A percentile compares a stretch with the other conserved stretches of the same genome.
These are phyloP conservation scores for Escallonia rubra DNA, from an alignment of 129 eudicot genomes.

Conservation along the genomic window DNA sequence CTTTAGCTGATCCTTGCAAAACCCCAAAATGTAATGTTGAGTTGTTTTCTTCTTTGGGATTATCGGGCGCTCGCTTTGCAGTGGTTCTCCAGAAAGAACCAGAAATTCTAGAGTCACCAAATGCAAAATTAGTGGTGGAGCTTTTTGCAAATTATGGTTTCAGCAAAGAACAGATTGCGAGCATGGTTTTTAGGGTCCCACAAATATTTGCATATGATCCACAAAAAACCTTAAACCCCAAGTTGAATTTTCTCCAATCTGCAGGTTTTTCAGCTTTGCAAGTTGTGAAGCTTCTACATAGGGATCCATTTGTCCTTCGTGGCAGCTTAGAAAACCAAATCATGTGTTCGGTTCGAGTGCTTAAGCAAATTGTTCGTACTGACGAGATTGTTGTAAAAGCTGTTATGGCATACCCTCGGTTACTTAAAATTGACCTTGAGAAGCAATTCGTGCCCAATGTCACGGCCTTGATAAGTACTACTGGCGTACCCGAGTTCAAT, in stretches of 20 bases:
- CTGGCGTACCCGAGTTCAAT: conserved; percentile 1
- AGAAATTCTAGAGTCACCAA: background rate
- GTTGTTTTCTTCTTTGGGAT: background rate
- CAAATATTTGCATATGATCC: background rate
- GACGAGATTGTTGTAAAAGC: conserved; percentile 3
- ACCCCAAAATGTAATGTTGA: conserved; percentile 13
- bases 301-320: background rate
- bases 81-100: background rate
- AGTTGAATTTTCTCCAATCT: conserved; percentile 3
- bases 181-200: background rate
- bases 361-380: background rate
- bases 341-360: background rate
- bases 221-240: background rate
- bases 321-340: conserved; percentile 8
- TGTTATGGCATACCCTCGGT: background rate
- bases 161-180: background rate
- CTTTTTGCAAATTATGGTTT: conserved; percentile 6
- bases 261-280: background rate
- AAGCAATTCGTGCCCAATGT: background rate
- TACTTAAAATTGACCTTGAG: background rate
- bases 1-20: conserved; percentile 5
- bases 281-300: background rate
- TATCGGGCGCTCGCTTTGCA: background rate
- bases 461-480: background rate
- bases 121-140: background rate